Evolutionary conservation across 768 basidiomycete species (phyloP), one percentile per base, ranked within the genome.

Genomic region (Naganishia antarctica): DNA sequence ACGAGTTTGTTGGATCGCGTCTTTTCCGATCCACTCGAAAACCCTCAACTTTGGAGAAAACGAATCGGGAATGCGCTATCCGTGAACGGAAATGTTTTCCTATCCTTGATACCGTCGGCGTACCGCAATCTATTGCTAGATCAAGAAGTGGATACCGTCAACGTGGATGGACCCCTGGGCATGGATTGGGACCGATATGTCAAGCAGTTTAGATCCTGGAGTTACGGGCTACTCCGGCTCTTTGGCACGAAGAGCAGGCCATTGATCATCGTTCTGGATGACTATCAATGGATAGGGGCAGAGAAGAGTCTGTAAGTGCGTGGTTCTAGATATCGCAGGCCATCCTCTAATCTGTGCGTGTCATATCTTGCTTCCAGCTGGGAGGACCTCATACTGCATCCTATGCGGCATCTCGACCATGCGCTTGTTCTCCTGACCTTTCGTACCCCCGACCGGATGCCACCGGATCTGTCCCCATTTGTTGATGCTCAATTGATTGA

Each of bases 1-100:
- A 46, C 70, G 11, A 61, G 62, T 31, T 66, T 77, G 0, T 64
- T 75, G 21, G 70, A 71, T 32, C 60, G 69, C 6, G 51, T 72
- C 11, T 70, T 75, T 49, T 68, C 71, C 16, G 72, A 75, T 60
- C 72, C 76, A 12, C 61, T 66, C 13, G 71, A 70, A 31, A 71
- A 75, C 60, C 62, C 64, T 3, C 26, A 57, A 4, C 18, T 37
- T 0, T 77, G 73, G 74, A 63, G 61, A 7, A 44, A 60, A 25
- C 59, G 61, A 45, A 74, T 77, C 31, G 45, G 62, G 13, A 32
- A 62, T 11, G 70, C 69, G 11, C 61, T 75, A 1, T 65, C 67
- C 1, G 43, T 61, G 1, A 68, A 71, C n/a, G 68, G 69, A 9
- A 18, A 62, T 16, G 43, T 74, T 37, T 73, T 75, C 21, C 59